These are phyloP conservation scores for Blastobotrys ciferrii DNA, from an alignment of 1,139 yeast species.

Conservation along the genomic window DNA sequence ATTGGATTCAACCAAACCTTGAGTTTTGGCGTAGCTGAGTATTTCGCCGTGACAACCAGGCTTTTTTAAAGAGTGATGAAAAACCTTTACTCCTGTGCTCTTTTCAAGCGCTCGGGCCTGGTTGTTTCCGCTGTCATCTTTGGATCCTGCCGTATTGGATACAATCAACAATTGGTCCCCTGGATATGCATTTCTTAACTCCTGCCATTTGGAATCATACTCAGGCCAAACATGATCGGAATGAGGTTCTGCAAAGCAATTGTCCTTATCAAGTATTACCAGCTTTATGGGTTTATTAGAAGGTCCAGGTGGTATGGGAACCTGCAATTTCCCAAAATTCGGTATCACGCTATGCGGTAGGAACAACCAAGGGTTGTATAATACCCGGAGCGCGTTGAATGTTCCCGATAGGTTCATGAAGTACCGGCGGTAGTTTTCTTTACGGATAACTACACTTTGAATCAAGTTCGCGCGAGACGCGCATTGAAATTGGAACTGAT, in stretches of 20 bases:
- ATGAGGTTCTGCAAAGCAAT: conserved; percentile 87
- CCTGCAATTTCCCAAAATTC: conserved; percentile 61
- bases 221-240: conserved; percentile 78
- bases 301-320: conserved; percentile 38
- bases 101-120: conserved; percentile 66
- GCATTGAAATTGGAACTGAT: neutral
- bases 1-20: conserved; percentile 42
- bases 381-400: conserved; percentile 48
- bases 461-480: neutral
- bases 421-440: too few species aligned
- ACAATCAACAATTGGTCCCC: conserved; percentile 71
- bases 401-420: conserved; percentile 28
- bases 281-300: conserved; percentile 53
- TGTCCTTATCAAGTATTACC: conserved; percentile 88
- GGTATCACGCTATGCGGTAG: conserved; percentile 63
- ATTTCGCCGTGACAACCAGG: conserved; percentile 86
- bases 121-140: conserved; percentile 59
- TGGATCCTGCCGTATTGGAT: conserved; percentile 91
- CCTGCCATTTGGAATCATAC: conserved; percentile 60
- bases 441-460: too few species aligned
- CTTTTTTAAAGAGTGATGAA: conserved; percentile 76
- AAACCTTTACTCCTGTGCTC: conserved; percentile 71
- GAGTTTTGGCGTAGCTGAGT: conserved; percentile 49
- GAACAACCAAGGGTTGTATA: conserved; percentile 64
- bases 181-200: conserved; percentile 56